Conservation (phyloP, 441 rosid species). For the Rhodomyrtus psidioides region DNA sequence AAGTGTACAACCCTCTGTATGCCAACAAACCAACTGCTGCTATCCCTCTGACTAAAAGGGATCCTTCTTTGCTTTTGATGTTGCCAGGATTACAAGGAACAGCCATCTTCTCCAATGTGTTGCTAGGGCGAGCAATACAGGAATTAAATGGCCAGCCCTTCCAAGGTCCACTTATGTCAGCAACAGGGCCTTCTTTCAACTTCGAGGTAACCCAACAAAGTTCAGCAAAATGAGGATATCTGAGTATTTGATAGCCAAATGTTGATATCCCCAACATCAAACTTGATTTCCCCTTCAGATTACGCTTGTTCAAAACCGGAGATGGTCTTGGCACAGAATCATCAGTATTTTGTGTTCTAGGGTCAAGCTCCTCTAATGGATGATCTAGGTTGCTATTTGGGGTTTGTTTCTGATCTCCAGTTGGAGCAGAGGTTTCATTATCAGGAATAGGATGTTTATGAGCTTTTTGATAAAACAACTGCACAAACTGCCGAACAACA, state of each 20-base stretch:
- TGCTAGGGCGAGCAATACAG: slow-evolving; percentile 67
- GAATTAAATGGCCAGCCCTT: slow-evolving; percentile 98
- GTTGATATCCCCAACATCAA: slow-evolving; percentile 62
- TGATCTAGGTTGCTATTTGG: slow-evolving; percentile 9
- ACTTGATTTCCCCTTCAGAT: slow-evolving; percentile 65
- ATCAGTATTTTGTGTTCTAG: slow-evolving; percentile 20
- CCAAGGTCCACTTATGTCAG: slow-evolving; percentile 77
- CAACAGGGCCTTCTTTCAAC: slow-evolving; percentile 86
- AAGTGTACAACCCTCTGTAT: slow-evolving; percentile 62
- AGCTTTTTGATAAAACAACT: slow-evolving; percentile 51
- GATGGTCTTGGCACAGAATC: slow-evolving; percentile 28
- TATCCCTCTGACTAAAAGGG: slow-evolving; percentile 73
- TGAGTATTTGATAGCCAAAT: slow-evolving; percentile 85
- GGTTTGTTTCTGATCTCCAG: slow-evolving; percentile 15
- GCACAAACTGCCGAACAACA: slow-evolving; percentile 53
- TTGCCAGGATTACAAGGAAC: slow-evolving; percentile 40
- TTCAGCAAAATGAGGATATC: slow-evolving; percentile 93
- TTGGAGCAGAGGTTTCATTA: slow-evolving; percentile 8
- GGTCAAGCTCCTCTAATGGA: slow-evolving; percentile 20
- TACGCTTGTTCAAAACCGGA: slow-evolving; percentile 35
- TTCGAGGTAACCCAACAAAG: slow-evolving; percentile 97
- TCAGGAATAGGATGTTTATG: slow-evolving; percentile 23
- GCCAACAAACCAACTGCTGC: slow-evolving; percentile 86
- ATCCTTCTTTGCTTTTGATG: slow-evolving; percentile 52
- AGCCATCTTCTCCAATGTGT: slow-evolving; percentile 30